phyloP scores from a whole-genome alignment of 2,329 filamentous ascomycete species.

The Periconia digitata region DNA sequence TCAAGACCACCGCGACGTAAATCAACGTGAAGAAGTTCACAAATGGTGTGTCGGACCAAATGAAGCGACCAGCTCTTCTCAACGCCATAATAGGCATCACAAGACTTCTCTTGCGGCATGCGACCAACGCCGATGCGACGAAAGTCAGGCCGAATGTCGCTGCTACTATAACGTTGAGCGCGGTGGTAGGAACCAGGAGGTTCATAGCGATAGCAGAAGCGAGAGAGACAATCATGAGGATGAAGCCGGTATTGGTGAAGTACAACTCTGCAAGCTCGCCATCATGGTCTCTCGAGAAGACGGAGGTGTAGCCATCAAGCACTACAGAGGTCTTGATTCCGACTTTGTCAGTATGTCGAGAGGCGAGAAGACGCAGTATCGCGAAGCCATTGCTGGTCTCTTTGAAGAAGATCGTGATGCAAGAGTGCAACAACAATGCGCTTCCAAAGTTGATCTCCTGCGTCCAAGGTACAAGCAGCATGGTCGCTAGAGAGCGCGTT shows the following conservation, averaged over 20 bases:
- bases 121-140: conserved; percentile 3
- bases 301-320: conserved; percentile 5
- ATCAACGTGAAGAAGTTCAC: not conserved
- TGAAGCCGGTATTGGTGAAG: conserved; percentile 7
- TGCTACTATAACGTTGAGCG: conserved; percentile 6
- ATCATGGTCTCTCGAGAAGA: conserved; percentile 4
- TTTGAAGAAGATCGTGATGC: not conserved
- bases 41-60: not conserved
- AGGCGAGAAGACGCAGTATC: not conserved
- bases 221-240: conserved; percentile 5
- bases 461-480: not conserved
- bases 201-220: conserved; percentile 8
- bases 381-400: not conserved
- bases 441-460: not conserved
- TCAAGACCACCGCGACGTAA: not conserved
- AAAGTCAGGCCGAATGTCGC: conserved; percentile 7
- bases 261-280: conserved; percentile 8
- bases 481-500: not conserved
- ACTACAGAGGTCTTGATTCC: conserved; percentile 3
- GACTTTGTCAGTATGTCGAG: conserved; percentile 1
- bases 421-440: not conserved
- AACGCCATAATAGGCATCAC: conserved; percentile 10
- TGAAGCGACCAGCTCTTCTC: conserved; percentile 6
- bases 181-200: not conserved
- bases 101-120: conserved; percentile 6